Conservation (phyloP, 106 monocot genomes). For the Allium fistulosum region DNA sequence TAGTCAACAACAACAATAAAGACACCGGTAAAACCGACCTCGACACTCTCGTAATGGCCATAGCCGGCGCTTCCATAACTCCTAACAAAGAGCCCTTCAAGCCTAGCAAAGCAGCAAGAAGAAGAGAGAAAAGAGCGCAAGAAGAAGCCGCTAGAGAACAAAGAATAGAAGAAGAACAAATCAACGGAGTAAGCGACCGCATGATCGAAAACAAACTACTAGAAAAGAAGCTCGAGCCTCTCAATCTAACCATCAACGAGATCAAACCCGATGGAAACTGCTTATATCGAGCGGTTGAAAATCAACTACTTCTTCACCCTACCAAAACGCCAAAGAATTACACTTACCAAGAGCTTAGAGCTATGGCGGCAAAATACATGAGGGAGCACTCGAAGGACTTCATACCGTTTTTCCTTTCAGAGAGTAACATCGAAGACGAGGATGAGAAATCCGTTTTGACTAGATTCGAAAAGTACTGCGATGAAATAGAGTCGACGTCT, state of each 20-base stretch:
- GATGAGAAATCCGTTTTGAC: constrained; percentile 13
- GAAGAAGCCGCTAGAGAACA: constrained; percentile 74
- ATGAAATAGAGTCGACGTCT: constrained; percentile 54
- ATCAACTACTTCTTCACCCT: constrained; percentile 36
- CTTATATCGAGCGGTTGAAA: constrained; percentile 69
- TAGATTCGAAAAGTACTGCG: constrained; percentile 50
- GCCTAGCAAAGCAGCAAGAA: constrained; percentile 39
- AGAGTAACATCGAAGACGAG: constrained; percentile 33
- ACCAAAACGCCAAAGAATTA: background rate
- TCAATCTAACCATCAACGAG: constrained; percentile 47
- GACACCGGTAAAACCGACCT: constrained; percentile 19
- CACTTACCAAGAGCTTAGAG: constrained; percentile 37
- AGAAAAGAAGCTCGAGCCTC: constrained; percentile 55
- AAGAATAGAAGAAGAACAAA: constrained; percentile 67
- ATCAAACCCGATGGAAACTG: constrained; percentile 80
- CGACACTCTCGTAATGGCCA: constrained; percentile 43
- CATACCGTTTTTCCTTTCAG: constrained; percentile 62
- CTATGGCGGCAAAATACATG: constrained; percentile 65
- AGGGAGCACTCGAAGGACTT: constrained; percentile 54
- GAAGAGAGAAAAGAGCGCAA: constrained; percentile 53
- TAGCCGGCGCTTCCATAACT: constrained; percentile 43
- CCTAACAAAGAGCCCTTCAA: constrained; percentile 14
- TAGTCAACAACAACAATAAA: constrained; percentile 18
- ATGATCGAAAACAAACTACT: constrained; percentile 47
- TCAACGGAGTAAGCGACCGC: constrained; percentile 43